Percentiles rank a stretch among this genome's conserved stretches.
Evolutionary conservation across 768 basidiomycete species (phyloP).

Genomic region (Lenzites betulinus): DNA sequence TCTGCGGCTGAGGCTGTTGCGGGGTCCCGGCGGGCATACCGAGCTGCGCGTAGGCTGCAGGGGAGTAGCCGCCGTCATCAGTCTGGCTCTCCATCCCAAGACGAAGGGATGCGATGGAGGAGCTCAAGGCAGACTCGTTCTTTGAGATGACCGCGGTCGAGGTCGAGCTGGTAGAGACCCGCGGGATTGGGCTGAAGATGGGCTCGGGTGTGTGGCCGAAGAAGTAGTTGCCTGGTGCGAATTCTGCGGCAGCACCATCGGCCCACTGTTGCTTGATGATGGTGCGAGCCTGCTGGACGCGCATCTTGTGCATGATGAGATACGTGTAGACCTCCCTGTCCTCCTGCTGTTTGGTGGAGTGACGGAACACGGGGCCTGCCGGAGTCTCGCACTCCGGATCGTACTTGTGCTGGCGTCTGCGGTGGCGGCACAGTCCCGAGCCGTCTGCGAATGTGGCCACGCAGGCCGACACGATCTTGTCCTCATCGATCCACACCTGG

Average conservation of each 20-base stretch:
- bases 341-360: not conserved
- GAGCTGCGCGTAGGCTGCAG: not conserved
- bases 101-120: too few relatives aligned
- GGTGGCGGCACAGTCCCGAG: not conserved
- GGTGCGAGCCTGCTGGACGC: too few relatives aligned
- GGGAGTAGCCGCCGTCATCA: not conserved
- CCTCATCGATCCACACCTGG: not conserved
- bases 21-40: not conserved
- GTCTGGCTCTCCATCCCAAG: too few relatives aligned
- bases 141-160: too few relatives aligned
- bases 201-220: too few relatives aligned
- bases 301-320: too few relatives aligned
- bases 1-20: slow-evolving; percentile 1
- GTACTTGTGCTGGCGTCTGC: not conserved
- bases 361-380: not conserved
- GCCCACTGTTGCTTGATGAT: too few relatives aligned
- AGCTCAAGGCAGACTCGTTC: too few relatives aligned
- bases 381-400: not conserved
- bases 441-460: not conserved
- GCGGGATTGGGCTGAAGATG: too few relatives aligned
- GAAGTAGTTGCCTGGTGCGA: too few relatives aligned
- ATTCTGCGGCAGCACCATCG: too few relatives aligned
- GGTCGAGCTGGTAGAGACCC: not conserved
- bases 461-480: not conserved
- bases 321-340: too few relatives aligned